These are phyloP conservation scores for Wickerhamomyces hampshirensis DNA, from an alignment of 805 yeast genomes.

Conservation along the genomic window DNA sequence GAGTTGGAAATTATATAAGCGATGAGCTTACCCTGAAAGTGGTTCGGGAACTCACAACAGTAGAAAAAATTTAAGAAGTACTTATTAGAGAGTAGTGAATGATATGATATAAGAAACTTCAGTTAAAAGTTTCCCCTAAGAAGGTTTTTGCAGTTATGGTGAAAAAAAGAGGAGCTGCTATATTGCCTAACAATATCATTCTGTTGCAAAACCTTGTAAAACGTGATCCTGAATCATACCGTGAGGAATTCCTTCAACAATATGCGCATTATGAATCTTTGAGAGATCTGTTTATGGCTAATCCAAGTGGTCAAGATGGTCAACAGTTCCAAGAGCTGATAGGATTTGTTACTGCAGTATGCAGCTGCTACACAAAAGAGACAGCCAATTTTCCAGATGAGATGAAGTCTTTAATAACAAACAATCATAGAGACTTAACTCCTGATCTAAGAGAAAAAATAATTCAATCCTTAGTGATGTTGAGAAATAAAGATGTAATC, in stretches of 20 bases:
- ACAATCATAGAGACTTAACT: conserved; percentile 75
- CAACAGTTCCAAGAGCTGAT: conserved; percentile 65
- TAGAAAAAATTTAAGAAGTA: not conserved
- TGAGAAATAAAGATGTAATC: conserved; percentile 79
- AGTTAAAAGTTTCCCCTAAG: conserved; percentile 2
- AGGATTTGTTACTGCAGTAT: conserved; percentile 90
- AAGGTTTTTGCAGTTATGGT: conserved; percentile 47
- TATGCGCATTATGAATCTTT: conserved; percentile 88
- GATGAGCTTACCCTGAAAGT: conserved; percentile 17
- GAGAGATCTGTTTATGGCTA: conserved; percentile 77
- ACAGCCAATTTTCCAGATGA: conserved; percentile 84
- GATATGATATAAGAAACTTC: no score
- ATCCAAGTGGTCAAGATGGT: conserved; percentile 51
- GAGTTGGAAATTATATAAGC: conserved; percentile 15
- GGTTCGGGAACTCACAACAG: conserved; percentile 1
- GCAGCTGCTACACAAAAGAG: conserved; percentile 84
- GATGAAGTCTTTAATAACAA: conserved; percentile 58
- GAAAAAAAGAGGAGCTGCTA: conserved; percentile 85
- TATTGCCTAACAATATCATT: conserved; percentile 88
- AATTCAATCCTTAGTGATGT: conserved; percentile 82
- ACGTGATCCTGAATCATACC: conserved; percentile 90
- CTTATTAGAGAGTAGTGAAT: no score
- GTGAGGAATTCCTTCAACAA: conserved; percentile 91
- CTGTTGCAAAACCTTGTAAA: conserved; percentile 87
- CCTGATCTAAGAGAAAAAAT: conserved; percentile 90